Conservation (phyloP, 352 stramenopile genomes). For the Globisporangium spinosum region DNA sequence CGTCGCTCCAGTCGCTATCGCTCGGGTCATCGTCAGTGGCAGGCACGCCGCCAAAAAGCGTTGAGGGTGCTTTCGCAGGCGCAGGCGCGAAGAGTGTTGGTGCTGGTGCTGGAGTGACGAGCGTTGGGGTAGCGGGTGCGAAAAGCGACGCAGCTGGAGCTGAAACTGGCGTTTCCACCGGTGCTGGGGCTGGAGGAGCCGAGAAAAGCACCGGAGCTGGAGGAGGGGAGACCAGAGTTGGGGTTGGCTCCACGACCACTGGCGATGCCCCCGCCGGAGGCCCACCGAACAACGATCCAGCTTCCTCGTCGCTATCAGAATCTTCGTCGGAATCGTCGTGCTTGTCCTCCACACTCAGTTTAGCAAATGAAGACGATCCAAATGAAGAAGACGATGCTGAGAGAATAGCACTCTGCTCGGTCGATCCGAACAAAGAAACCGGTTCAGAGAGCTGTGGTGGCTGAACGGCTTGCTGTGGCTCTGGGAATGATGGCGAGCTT, state of each 20-base stretch:
- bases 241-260: neutral
- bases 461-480: neutral
- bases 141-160: neutral
- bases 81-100: slow-evolving; percentile 9
- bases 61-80: slow-evolving; percentile 16
- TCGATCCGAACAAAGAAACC: neutral
- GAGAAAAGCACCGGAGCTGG: slow-evolving; percentile 8
- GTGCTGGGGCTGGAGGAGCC: slow-evolving; percentile 13
- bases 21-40: slow-evolving; percentile 47
- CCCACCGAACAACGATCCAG: slow-evolving; percentile 22
- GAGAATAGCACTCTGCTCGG: neutral
- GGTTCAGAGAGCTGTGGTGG: slow-evolving; percentile 1
- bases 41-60: slow-evolving; percentile 32
- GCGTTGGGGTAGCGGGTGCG: neutral
- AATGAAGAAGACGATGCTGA: neutral
- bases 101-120: neutral
- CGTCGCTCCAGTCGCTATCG: slow-evolving; percentile 70
- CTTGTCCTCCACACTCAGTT: neutral
- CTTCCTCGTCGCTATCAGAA: slow-evolving; percentile 2
- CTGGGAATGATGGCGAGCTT: neutral
- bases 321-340: slow-evolving; percentile 1
- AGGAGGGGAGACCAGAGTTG: slow-evolving; percentile 2
- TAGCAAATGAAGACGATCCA: slow-evolving; percentile 6
- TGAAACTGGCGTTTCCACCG: slow-evolving; percentile 8
- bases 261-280: neutral